These are phyloP conservation scores for Thuja plicata DNA, from an alignment of 83 land plant genomes.

Conservation along the genomic window DNA sequence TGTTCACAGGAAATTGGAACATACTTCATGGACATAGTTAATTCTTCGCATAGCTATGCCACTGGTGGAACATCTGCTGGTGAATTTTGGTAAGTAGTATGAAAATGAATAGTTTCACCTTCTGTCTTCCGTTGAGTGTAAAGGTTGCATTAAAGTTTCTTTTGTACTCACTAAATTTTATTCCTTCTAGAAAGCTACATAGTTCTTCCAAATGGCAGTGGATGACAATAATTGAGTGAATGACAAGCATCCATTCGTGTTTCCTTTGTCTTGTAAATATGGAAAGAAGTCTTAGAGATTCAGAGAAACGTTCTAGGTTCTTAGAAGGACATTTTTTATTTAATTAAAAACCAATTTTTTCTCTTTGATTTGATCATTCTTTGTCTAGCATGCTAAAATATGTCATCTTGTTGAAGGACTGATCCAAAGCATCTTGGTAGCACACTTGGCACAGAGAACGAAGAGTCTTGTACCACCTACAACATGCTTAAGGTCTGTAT, in stretches of 20 bases:
- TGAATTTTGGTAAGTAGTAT: constrained; percentile 78
- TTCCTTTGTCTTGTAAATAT: not conserved
- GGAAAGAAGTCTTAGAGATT: not conserved
- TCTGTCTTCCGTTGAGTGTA: too few relatives aligned
- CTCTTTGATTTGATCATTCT: not conserved
- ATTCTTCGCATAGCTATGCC: constrained; percentile 87
- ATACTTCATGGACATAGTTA: constrained; percentile 83
- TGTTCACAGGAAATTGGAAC: constrained; percentile 66
- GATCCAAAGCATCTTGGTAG: constrained; percentile 75
- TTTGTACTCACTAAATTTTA: not conserved
- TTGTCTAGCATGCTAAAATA: not conserved
- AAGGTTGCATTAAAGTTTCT: not conserved
- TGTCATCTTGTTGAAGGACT: constrained; percentile 41
- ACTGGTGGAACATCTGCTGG: constrained; percentile 91
- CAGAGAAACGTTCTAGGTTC: not conserved
- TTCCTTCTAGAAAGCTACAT: not conserved
- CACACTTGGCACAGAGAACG: constrained; percentile 70
- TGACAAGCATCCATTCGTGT: not conserved
- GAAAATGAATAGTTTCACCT: not conserved
- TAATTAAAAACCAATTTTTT: not conserved
- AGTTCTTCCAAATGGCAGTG: not conserved
- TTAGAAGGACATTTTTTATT: not conserved
- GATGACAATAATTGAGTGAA: not conserved
- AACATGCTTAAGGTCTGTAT: constrained; percentile 94
- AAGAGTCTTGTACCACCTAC: constrained; percentile 96